Percentiles rank a stretch among this genome's conserved stretches.
Conservation (phyloP, 176 grass and related monocot genomes). For the Aegilops tauschii region DNA sequence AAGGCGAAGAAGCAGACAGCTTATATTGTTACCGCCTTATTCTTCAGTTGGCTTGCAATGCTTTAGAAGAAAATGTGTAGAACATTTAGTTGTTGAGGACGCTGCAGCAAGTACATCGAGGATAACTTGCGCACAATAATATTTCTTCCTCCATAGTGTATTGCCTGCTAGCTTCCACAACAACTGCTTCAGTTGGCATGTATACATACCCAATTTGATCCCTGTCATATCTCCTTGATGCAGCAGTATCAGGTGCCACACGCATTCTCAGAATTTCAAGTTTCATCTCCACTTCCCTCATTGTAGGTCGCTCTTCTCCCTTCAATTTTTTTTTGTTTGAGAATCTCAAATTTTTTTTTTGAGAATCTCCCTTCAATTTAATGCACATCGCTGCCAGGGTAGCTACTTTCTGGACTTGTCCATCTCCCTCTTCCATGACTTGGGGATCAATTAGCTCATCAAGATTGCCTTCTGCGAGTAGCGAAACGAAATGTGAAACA, state of each 20-base stretch:
- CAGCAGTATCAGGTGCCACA: background rate
- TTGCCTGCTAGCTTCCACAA: background rate
- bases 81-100: background rate
- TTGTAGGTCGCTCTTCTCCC: constrained; percentile 12
- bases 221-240: background rate
- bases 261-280: background rate
- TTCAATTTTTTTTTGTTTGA: background rate
- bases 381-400: constrained; percentile 27
- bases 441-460: background rate
- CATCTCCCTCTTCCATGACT: background rate
- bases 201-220: background rate
- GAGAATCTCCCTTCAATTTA: constrained; percentile 14
- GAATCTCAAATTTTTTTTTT: no score
- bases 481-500: constrained; percentile 3
- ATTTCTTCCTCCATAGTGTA: background rate
- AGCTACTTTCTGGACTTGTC: constrained; percentile 2
- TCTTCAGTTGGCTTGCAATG: no score
- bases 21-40: no score
- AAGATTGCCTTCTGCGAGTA: background rate
- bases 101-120: background rate
- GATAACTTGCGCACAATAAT: background rate
- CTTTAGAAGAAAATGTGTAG: background rate
- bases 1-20: no score
- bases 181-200: background rate
- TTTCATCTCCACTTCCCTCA: background rate